These are phyloP conservation scores for Auriscalpium vulgare DNA, from an alignment of 768 basidiomycete species.

Conservation along the genomic window DNA sequence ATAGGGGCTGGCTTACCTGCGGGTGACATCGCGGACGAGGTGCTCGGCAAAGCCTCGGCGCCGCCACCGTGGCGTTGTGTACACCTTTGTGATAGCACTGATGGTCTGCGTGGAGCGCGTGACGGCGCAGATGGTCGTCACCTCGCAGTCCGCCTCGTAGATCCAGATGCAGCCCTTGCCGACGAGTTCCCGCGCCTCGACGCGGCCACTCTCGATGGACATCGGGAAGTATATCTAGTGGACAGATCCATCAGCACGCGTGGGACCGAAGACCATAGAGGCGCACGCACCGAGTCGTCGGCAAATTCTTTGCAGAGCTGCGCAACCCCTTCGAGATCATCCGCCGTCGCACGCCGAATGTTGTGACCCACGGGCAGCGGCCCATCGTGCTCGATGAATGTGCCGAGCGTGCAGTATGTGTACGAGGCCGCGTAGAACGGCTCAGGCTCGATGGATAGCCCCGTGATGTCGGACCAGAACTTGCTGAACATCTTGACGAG, in stretches of 20 bases:
- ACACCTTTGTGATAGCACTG: slow-evolving; percentile 55
- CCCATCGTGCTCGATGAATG: slow-evolving; percentile 23
- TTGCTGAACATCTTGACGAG: slow-evolving; percentile 36
- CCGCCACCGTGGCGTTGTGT: slow-evolving; percentile 39
- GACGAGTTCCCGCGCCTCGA: slow-evolving; percentile 42
- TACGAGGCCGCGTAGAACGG: slow-evolving; percentile 47
- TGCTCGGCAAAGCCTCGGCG: slow-evolving; percentile 42
- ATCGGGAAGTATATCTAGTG: slow-evolving; percentile 40
- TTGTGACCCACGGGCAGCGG: slow-evolving; percentile 26
- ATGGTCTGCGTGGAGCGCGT: slow-evolving; percentile 43
- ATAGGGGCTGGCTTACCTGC: slow-evolving; percentile 25
- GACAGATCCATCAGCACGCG: background rate
- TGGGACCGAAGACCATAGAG: background rate
- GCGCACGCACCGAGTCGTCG: slow-evolving; percentile 37
- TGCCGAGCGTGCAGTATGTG: slow-evolving; percentile 34
- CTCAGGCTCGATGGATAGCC: slow-evolving; percentile 27
- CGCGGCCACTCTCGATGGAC: slow-evolving; percentile 27
- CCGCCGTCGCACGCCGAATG: slow-evolving; percentile 29
- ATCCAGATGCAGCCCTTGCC: slow-evolving; percentile 44
- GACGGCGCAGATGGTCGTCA: slow-evolving; percentile 47
- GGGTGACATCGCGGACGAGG: slow-evolving; percentile 40
- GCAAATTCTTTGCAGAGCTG: slow-evolving; percentile 44
- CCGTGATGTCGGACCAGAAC: slow-evolving; percentile 36
- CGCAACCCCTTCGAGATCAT: slow-evolving; percentile 34
- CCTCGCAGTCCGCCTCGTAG: slow-evolving; percentile 33